Evolutionary conservation across 106 monocot genomes (phyloP).

Genomic region (Dioscorea zingiberensis): DNA sequence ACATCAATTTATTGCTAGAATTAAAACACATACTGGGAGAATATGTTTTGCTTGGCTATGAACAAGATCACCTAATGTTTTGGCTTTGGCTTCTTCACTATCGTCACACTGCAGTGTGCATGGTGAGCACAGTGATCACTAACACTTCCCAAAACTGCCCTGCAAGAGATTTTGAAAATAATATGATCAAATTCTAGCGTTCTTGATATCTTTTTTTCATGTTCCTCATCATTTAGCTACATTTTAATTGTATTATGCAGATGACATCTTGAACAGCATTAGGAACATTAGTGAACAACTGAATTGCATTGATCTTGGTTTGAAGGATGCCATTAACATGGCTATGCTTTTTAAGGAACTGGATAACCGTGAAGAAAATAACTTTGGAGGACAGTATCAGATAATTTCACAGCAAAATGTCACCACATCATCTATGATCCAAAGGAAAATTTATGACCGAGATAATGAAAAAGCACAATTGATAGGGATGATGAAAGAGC

Average conservation of each 20-base stretch:
- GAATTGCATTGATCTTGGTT: background rate
- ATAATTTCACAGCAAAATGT: background rate
- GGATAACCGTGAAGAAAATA: too few relatives aligned
- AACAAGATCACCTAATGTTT: slow-evolving; percentile 1
- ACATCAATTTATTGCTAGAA: too few relatives aligned
- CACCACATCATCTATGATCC: background rate
- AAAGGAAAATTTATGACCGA: background rate
- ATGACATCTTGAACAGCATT: background rate
- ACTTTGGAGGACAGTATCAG: background rate
- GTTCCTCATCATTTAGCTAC: background rate
- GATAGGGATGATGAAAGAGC: background rate
- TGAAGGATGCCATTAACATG: background rate
- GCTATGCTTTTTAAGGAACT: too few relatives aligned
- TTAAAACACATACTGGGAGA: too few relatives aligned
- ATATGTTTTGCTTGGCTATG: too few relatives aligned
- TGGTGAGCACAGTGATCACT: slow-evolving; percentile 16
- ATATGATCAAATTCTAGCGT: background rate
- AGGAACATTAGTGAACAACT: background rate
- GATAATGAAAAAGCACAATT: background rate
- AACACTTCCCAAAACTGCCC: slow-evolving; percentile 4
- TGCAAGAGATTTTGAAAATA: background rate
- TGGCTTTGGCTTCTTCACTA: slow-evolving; percentile 15
- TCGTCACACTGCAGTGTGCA: slow-evolving; percentile 9
- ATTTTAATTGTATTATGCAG: background rate
- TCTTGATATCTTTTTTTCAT: too few relatives aligned